Conservation (phyloP, 2,329 filamentous ascomycete species). For the Xylaria sp. region DNA sequence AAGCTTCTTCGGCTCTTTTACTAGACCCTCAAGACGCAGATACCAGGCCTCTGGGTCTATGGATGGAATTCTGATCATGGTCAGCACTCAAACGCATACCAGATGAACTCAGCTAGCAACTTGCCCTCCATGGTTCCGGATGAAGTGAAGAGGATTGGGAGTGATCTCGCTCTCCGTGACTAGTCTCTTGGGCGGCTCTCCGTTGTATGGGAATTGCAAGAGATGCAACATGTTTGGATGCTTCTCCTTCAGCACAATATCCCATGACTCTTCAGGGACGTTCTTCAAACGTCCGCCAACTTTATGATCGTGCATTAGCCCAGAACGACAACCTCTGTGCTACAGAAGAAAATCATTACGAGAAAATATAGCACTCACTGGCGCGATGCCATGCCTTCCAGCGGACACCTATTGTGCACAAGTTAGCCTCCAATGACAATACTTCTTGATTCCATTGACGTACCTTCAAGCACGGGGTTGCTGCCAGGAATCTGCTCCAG, state of each 20-base stretch:
- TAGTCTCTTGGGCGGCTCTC: conserved; percentile 54
- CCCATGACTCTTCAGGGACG: conserved; percentile 55
- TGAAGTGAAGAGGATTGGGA: conserved; percentile 54
- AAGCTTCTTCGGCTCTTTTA: conserved; percentile 51
- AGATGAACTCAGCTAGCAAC: not conserved
- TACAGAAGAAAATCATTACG: not conserved
- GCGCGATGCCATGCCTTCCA: conserved; percentile 57
- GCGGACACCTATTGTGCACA: conserved; percentile 28
- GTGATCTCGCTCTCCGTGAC: conserved; percentile 53
- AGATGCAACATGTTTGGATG: conserved; percentile 56
- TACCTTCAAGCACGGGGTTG: conserved; percentile 53
- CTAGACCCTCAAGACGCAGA: conserved; percentile 55
- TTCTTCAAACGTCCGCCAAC: conserved; percentile 40
- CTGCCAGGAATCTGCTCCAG: conserved; percentile 49
- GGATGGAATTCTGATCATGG: conserved; percentile 46
- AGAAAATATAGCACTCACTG: conserved; percentile 3
- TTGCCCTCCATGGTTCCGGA: conserved; percentile 65
- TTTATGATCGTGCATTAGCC: not conserved
- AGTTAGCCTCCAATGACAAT: not conserved
- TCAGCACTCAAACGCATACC: not conserved
- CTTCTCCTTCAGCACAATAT: conserved; percentile 51
- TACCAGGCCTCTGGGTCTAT: conserved; percentile 53
- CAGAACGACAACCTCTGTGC: not conserved
- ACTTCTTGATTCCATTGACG: conserved; percentile 13
- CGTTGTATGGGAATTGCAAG: conserved; percentile 60